phyloP scores from a whole-genome alignment of 768 basidiomycete species.

The Steccherinum ochraceum region DNA sequence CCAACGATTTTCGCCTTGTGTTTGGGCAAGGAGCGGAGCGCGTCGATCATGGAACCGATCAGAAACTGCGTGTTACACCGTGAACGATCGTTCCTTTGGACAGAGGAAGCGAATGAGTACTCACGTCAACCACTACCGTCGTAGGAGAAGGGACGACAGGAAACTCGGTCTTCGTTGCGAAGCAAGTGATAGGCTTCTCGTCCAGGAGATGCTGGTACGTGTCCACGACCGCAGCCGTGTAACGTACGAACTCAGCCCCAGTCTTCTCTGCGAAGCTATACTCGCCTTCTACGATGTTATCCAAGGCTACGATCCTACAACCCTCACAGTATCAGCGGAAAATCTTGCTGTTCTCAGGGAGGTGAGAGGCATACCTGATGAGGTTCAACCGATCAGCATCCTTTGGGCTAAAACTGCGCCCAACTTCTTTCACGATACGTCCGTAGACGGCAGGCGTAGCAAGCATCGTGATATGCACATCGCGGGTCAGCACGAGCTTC shows the following conservation, averaged over 20 bases:
- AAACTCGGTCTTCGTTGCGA: not conserved
- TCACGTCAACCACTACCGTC: slow-evolving; percentile 2
- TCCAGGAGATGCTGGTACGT: not conserved
- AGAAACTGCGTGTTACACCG: no score
- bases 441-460: not conserved
- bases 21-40: not conserved
- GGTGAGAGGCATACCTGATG: slow-evolving; percentile 3
- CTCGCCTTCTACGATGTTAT: not conserved
- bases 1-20: not conserved
- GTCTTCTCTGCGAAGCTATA: not conserved
- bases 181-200: slow-evolving; percentile 1
- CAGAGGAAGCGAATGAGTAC: not conserved
- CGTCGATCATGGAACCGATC: not conserved
- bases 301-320: not conserved
- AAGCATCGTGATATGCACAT: slow-evolving; percentile 1
- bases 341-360: no score
- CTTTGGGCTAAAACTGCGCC: slow-evolving; percentile 1
- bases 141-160: not conserved
- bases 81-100: no score
- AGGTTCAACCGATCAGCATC: not conserved
- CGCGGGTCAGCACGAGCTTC: not conserved
- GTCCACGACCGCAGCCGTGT: not conserved
- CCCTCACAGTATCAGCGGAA: no score
- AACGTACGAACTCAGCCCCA: not conserved
- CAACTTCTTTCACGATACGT: not conserved